These are phyloP conservation scores for Heritiera littoralis DNA, from an alignment of 345 rosid species.

Conservation along the genomic window DNA sequence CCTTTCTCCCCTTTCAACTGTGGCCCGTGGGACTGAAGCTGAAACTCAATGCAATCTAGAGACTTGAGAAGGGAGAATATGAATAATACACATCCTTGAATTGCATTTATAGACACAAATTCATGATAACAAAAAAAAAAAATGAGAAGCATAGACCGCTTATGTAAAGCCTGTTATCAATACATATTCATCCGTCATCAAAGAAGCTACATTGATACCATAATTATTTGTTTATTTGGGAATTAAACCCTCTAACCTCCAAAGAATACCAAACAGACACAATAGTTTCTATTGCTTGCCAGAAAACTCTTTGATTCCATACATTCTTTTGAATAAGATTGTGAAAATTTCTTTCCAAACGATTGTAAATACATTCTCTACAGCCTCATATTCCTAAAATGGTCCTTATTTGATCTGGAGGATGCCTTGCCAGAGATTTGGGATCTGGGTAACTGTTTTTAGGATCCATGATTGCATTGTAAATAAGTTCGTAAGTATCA, in stretches of 20 bases:
- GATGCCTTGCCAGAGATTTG: constrained; percentile 84
- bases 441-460: constrained; percentile 76
- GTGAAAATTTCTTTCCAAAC: background rate
- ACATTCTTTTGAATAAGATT: background rate
- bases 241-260: constrained; percentile 1
- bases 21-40: too few species aligned
- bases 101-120: too few species aligned
- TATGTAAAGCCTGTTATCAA: too few species aligned
- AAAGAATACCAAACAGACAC: background rate
- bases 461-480: constrained; percentile 69
- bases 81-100: too few species aligned
- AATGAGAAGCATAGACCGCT: too few species aligned
- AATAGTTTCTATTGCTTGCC: background rate
- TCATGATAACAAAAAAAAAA: too few species aligned
- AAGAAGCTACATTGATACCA: background rate
- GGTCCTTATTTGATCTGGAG: constrained; percentile 92
- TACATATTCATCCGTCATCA: background rate
- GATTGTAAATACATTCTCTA: background rate
- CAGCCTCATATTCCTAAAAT: constrained; percentile 73
- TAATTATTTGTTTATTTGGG: background rate
- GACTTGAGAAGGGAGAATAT: too few species aligned
- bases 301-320: background rate
- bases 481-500: constrained; percentile 77
- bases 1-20: too few species aligned
- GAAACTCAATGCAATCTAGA: too few species aligned